Conservation (phyloP, 169 alveolate species). For the Cryptosporidium ubiquitum region DNA sequence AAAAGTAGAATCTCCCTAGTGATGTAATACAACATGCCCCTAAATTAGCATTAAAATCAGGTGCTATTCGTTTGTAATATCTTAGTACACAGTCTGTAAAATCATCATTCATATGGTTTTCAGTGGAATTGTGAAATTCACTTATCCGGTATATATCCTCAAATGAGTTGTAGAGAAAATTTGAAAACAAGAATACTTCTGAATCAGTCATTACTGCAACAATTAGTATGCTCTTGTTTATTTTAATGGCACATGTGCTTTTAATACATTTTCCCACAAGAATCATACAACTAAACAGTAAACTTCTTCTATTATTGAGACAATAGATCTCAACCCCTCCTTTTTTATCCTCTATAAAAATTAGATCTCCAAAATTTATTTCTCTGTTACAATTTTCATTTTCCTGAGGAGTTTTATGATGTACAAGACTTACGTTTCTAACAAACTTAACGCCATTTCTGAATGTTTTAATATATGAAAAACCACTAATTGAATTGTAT, state of each 20-base stretch:
- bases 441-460: slow-evolving; percentile 11
- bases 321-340: slow-evolving; percentile 26
- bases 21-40: slow-evolving; percentile 6
- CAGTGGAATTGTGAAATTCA: not conserved
- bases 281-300: not conserved
- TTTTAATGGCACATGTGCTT: not conserved
- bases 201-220: slow-evolving; percentile 18
- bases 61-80: not conserved
- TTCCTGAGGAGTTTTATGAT: not conserved
- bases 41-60: slow-evolving; percentile 26
- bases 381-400: not conserved
- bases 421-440: not conserved
- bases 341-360: slow-evolving; percentile 2
- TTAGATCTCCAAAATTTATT: slow-evolving; percentile 8
- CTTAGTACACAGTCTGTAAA: not conserved
- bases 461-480: not conserved
- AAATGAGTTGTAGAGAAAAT: slow-evolving; percentile 7
- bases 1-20: slow-evolving; percentile 25
- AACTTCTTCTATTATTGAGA: not conserved
- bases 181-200: slow-evolving; percentile 22
- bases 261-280: slow-evolving; percentile 1
- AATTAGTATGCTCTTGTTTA: not conserved
- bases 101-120: not conserved
- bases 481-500: not conserved
- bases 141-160: not conserved